Conservation (phyloP, 176 grass and related monocot genomes). For the Carex pumila region DNA sequence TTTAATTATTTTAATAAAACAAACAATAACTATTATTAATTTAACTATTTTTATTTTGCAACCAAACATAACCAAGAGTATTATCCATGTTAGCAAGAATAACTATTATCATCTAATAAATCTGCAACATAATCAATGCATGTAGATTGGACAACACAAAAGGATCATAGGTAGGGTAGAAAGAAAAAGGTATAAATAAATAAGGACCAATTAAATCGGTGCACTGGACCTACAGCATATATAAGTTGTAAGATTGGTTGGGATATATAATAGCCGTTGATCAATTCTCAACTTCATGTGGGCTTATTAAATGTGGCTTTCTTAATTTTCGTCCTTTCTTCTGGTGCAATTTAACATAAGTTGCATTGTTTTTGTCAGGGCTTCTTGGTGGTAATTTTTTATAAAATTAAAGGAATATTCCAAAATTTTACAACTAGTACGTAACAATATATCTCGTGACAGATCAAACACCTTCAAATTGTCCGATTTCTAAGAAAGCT, state of each 20-base stretch:
- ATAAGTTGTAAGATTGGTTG: neutral
- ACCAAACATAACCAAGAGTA: no score
- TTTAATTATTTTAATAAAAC: no score
- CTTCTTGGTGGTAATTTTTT: neutral
- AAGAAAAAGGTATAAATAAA: neutral
- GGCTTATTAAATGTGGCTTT: neutral
- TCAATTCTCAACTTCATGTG: conserved; percentile 1
- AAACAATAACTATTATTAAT: no score
- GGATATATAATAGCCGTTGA: neutral
- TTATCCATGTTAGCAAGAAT: neutral
- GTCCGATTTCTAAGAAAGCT: neutral
- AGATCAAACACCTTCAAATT: neutral
- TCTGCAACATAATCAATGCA: neutral
- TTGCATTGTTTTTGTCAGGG: neutral
- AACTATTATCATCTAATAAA: neutral
- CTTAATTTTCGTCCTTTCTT: neutral
- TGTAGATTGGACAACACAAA: neutral
- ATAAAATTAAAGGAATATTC: neutral
- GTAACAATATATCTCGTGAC: neutral
- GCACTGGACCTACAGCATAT: neutral
- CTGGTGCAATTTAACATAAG: neutral
- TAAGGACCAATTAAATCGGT: conserved; percentile 11
- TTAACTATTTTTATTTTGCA: no score
- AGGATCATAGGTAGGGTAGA: neutral
- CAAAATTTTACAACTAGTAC: neutral